These are phyloP conservation scores for Populus davidiana DNA, from an alignment of 345 rosid species.

Conservation along the genomic window DNA sequence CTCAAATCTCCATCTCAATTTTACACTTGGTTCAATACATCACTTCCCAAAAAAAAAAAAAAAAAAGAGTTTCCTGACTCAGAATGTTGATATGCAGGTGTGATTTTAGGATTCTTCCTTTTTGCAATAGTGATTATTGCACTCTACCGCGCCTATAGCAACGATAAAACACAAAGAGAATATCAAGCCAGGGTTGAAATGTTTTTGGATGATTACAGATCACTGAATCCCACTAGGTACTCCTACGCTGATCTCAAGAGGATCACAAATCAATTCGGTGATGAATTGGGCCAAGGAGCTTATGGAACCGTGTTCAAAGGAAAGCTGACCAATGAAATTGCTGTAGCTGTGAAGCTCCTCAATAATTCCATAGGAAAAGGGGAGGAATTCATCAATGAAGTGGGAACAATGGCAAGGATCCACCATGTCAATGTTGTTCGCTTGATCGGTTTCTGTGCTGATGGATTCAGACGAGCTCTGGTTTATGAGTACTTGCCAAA, in stretches of 20 bases:
- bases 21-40: background rate
- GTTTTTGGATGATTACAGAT: conserved; percentile 9
- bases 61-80: background rate
- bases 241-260: conserved; percentile 12
- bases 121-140: background rate
- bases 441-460: conserved; percentile 14
- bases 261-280: conserved; percentile 6
- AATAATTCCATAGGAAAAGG: background rate
- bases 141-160: background rate
- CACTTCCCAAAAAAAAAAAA: background rate
- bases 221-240: conserved; percentile 8
- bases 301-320: conserved; percentile 14
- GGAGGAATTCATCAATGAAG: too few species aligned
- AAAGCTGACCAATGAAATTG: conserved; percentile 7
- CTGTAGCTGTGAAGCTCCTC: conserved; percentile 6
- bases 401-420: background rate
- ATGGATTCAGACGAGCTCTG: conserved; percentile 12
- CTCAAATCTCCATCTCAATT: too few species aligned
- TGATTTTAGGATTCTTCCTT: background rate
- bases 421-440: conserved; percentile 13
- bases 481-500: conserved; percentile 13
- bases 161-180: too few species aligned
- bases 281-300: conserved; percentile 16
- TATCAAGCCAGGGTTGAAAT: too few species aligned
- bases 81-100: background rate